A percentile compares a stretch with the other conserved stretches of the same genome.
These are phyloP conservation scores for Bipolaris sorokiniana DNA, from an alignment of 2,329 filamentous ascomycete species.

Conservation along the genomic window DNA sequence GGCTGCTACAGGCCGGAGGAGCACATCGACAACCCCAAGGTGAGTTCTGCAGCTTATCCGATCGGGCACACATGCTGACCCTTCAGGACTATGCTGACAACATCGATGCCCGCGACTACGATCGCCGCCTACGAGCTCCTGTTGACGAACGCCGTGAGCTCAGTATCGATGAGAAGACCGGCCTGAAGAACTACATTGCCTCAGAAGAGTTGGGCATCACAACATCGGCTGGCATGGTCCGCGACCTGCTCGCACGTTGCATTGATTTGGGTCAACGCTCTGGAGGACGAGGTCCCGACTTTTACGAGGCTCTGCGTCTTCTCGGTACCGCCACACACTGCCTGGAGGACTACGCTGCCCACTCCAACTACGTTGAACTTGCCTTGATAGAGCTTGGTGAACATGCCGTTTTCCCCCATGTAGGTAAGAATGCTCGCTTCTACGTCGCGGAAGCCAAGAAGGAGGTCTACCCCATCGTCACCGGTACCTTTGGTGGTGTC, in stretches of 20 bases:
- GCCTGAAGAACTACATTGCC: constrained; percentile 92
- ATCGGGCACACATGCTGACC: constrained; percentile 8
- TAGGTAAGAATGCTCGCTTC: constrained; percentile 75
- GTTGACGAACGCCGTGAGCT: constrained; percentile 81
- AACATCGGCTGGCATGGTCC: constrained; percentile 79
- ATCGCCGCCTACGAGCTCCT: constrained; percentile 78
- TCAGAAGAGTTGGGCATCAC: constrained; percentile 79
- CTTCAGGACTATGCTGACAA: constrained; percentile 81
- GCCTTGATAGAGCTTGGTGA: constrained; percentile 87
- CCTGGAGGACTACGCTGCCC: constrained; percentile 86
- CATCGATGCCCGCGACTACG: constrained; percentile 80
- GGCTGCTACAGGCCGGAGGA: constrained; percentile 76
- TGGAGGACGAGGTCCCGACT: constrained; percentile 73
- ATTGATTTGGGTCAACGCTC: constrained; percentile 84
- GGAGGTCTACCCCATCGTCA: constrained; percentile 80
- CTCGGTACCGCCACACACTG: constrained; percentile 90
- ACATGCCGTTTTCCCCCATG: constrained; percentile 81
- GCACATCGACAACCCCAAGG: constrained; percentile 77
- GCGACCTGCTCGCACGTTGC: constrained; percentile 72
- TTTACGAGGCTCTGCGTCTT: constrained; percentile 84
- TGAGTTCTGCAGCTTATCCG: constrained; percentile 12
- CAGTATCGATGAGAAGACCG: constrained; percentile 69
- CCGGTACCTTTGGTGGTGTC: constrained; percentile 92
- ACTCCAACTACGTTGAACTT: constrained; percentile 92
- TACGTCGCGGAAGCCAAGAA: constrained; percentile 69